Conservation (phyloP, 2,329 filamentous ascomycete species). For the Diaporthe longicolla region DNA sequence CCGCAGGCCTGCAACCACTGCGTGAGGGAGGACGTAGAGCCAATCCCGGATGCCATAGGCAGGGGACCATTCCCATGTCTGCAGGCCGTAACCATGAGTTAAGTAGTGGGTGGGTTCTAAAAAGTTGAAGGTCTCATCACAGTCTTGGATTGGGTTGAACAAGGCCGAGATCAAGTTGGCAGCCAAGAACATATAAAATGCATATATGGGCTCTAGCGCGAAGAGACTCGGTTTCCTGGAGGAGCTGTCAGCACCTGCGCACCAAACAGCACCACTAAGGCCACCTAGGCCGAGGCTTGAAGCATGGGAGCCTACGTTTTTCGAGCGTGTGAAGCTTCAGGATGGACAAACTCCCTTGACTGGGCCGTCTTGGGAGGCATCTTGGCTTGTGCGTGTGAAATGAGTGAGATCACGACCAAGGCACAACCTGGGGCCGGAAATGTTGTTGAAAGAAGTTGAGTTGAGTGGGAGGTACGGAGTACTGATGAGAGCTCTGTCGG, state of each 20-base stretch:
- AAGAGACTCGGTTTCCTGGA: constrained; percentile 67
- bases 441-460: neutral
- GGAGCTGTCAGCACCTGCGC: constrained; percentile 21
- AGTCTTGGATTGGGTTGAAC: constrained; percentile 94
- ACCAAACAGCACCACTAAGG: neutral
- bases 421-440: neutral
- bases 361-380: constrained; percentile 57
- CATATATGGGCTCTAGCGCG: constrained; percentile 78
- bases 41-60: constrained; percentile 96
- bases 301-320: constrained; percentile 60
- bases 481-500: constrained; percentile 31
- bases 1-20: constrained; percentile 76
- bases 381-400: constrained; percentile 43
- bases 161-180: constrained; percentile 83
- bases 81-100: constrained; percentile 89
- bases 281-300: neutral
- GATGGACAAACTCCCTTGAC: constrained; percentile 61
- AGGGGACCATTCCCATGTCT: constrained; percentile 99
- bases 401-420: neutral
- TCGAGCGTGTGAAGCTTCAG: constrained; percentile 64
- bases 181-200: constrained; percentile 84
- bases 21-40: constrained; percentile 89
- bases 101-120: constrained; percentile 98
- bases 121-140: constrained; percentile 99
- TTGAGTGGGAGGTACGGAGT: neutral